Evolutionary conservation across 305 asterid genomes (phyloP).

Genomic region (Plantago coronopus): DNA sequence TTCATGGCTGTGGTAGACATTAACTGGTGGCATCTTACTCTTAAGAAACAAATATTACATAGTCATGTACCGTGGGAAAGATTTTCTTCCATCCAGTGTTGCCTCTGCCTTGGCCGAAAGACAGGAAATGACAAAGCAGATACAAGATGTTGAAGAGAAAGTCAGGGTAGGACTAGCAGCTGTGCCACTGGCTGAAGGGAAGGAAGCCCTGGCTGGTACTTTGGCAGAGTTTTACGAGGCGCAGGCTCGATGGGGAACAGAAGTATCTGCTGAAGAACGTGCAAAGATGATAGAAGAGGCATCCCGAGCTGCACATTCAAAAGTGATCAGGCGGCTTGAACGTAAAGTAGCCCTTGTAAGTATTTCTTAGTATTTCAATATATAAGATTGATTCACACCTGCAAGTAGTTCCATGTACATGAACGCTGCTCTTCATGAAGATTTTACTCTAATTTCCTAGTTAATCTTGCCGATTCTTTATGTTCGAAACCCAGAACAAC

Average conservation of each 20-base stretch:
- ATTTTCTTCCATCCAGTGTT: constrained; percentile 82
- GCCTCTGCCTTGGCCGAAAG: constrained; percentile 83
- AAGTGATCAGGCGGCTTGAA: constrained; percentile 75
- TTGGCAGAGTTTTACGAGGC: constrained; percentile 96
- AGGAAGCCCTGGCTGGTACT: constrained; percentile 72
- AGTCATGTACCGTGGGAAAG: constrained; percentile 94
- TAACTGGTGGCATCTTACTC: constrained; percentile 91
- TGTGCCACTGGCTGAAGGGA: constrained; percentile 38
- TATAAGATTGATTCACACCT: constrained; percentile 18
- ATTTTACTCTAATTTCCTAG: constrained; percentile 5
- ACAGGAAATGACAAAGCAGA: constrained; percentile 75
- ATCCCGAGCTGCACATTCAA: constrained; percentile 54
- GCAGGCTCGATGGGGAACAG: constrained; percentile 83
- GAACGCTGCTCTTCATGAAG: background rate
- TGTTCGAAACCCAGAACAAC: background rate
- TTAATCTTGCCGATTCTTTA: background rate
- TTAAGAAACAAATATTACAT: constrained; percentile 94
- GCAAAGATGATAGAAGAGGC: constrained; percentile 75
- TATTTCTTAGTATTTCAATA: constrained; percentile 20
- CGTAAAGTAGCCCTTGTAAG: constrained; percentile 85
- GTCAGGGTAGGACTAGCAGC: constrained; percentile 44
- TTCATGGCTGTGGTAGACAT: constrained; percentile 40
- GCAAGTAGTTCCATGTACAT: background rate
- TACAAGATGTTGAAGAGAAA: constrained; percentile 85
- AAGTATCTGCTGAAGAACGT: constrained; percentile 69